These are phyloP conservation scores for Vinca major DNA, from an alignment of 305 asterid genomes.

Conservation along the genomic window DNA sequence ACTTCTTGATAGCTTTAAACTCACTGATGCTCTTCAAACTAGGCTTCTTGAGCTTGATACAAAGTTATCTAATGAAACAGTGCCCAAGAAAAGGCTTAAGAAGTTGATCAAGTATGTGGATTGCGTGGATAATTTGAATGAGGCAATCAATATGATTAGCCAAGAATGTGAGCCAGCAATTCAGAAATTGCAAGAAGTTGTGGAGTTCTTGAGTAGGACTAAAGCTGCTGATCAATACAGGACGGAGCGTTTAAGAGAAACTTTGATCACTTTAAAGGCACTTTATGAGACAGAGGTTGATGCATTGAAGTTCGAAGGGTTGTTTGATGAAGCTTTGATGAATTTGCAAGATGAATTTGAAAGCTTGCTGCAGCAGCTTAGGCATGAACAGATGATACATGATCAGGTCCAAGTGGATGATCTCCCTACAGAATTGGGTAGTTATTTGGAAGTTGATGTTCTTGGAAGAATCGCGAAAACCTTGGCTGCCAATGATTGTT, in stretches of 20 bases:
- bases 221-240: constrained; percentile 64
- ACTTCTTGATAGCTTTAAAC: constrained; percentile 60
- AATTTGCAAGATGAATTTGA: constrained; percentile 79
- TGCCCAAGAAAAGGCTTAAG: constrained; percentile 28
- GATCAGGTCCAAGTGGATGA: constrained; percentile 18
- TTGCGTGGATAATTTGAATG: constrained; percentile 43
- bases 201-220: constrained; percentile 78
- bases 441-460: constrained; percentile 47
- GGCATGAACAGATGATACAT: constrained; percentile 27
- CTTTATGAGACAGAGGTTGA: constrained; percentile 64
- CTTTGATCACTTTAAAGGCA: constrained; percentile 54
- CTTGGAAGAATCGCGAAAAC: constrained; percentile 47
- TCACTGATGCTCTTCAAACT: constrained; percentile 46
- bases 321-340: constrained; percentile 66
- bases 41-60: constrained; percentile 40
- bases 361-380: constrained; percentile 40
- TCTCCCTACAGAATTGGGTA: constrained; percentile 32
- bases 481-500: constrained; percentile 59
- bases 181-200: constrained; percentile 72
- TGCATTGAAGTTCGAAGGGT: constrained; percentile 61
- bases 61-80: constrained; percentile 30
- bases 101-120: constrained; percentile 50
- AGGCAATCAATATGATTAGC: constrained; percentile 31
- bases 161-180: constrained; percentile 55
- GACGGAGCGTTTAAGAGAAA: constrained; percentile 48